Evolutionary conservation across 805 yeast species (phyloP).

Genomic region (Saccharomycopsis fibuligera): DNA sequence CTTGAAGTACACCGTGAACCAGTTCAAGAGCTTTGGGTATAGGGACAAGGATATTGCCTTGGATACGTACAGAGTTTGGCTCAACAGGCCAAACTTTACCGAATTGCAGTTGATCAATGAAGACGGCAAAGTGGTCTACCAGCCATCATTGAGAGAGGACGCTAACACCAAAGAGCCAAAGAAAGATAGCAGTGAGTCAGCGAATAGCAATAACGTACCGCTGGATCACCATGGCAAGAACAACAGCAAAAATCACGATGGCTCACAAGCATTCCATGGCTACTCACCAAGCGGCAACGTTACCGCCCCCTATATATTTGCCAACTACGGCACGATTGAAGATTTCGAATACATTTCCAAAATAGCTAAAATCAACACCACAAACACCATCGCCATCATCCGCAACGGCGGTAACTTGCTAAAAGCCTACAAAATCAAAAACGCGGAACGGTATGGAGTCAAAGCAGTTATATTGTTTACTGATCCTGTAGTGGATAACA

Average conservation of each 20-base stretch:
- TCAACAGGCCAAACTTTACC: constrained; percentile 56
- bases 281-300: constrained; percentile 62
- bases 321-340: constrained; percentile 50
- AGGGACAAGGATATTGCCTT: constrained; percentile 27
- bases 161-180: constrained; percentile 43
- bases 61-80: constrained; percentile 51
- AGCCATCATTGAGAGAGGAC: constrained; percentile 50
- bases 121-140: constrained; percentile 30
- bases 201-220: constrained; percentile 42
- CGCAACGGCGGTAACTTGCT: constrained; percentile 39
- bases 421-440: constrained; percentile 50
- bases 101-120: constrained; percentile 35
- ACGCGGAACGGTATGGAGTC: constrained; percentile 60
- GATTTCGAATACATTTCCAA: constrained; percentile 42
- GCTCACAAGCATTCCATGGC: constrained; percentile 49
- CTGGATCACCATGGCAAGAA: constrained; percentile 37
- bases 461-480: constrained; percentile 50
- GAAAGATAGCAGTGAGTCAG: constrained; percentile 35
- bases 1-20: constrained; percentile 44
- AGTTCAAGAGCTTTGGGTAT: constrained; percentile 47
- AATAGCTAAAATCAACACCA: constrained; percentile 36
- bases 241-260: too few relatives aligned
- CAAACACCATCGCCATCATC: constrained; percentile 53
- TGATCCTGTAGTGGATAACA: constrained; percentile 56
- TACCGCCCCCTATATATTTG: constrained; percentile 48